Percentiles rank a stretch among this genome's conserved stretches.
Conservation (phyloP, 768 basidiomycete genomes). For the Kondoa subrosea region DNA sequence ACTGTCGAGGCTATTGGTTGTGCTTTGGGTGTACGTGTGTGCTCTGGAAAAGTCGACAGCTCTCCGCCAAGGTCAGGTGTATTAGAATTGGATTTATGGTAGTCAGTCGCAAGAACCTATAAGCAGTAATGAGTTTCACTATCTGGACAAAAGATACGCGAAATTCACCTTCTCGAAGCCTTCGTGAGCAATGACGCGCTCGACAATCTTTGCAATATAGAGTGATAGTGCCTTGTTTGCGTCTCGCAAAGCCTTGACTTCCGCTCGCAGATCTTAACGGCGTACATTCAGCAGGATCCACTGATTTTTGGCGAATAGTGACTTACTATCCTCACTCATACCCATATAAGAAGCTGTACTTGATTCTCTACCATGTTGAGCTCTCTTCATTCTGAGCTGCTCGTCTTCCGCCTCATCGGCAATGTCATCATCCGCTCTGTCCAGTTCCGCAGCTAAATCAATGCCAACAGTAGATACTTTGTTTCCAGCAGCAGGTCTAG, state of each 20-base stretch:
- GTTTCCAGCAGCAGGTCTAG: background rate
- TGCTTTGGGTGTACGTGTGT: background rate
- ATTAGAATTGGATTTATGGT: background rate
- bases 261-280: constrained; percentile 49
- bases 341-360: background rate
- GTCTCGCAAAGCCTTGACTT: constrained; percentile 83
- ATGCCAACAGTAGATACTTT: constrained; percentile 15
- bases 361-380: constrained; percentile 6
- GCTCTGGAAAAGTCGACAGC: background rate
- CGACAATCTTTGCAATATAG: constrained; percentile 94
- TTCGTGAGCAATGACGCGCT: constrained; percentile 87
- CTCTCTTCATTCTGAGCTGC: constrained; percentile 1
- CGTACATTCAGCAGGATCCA: constrained; percentile 2
- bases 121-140: background rate
- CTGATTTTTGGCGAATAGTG: background rate
- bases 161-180: constrained; percentile 72
- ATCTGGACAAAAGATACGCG: no score
- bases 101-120: constrained; percentile 5
- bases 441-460: constrained; percentile 26
- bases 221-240: constrained; percentile 88
- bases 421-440: constrained; percentile 12
- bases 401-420: constrained; percentile 13
- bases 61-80: background rate
- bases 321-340: constrained; percentile 9
- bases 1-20: background rate